Evolutionary conservation across 129 eudicot genomes (phyloP).

Genomic region (Scalesia atractyloides): DNA sequence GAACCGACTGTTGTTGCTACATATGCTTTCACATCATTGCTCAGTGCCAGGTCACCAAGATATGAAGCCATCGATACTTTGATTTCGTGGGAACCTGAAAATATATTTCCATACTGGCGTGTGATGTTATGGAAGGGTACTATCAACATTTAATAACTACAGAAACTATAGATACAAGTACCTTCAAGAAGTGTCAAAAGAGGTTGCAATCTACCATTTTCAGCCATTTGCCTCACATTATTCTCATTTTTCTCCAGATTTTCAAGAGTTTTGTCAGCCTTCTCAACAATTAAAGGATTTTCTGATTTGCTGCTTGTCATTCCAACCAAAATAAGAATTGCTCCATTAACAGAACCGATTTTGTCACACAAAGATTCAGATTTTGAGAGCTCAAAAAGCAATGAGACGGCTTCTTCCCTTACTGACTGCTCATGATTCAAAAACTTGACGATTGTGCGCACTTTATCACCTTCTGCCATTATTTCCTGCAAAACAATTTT

Average conservation of each 20-base stretch:
- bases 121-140: background rate
- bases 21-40: slow-evolving; percentile 77
- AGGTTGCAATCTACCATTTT: slow-evolving; percentile 87
- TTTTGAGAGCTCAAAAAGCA: slow-evolving; percentile 87
- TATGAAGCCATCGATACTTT: slow-evolving; percentile 84
- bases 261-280: slow-evolving; percentile 73
- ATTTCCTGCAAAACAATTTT: slow-evolving; percentile 60
- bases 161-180: slow-evolving; percentile 14
- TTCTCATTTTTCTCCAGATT: slow-evolving; percentile 79
- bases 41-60: slow-evolving; percentile 84
- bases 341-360: slow-evolving; percentile 85
- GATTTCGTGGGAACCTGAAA: slow-evolving; percentile 76
- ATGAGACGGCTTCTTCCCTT: slow-evolving; percentile 85
- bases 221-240: slow-evolving; percentile 94
- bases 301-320: slow-evolving; percentile 96
- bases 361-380: slow-evolving; percentile 72
- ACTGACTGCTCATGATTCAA: slow-evolving; percentile 74
- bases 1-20: slow-evolving; percentile 83
- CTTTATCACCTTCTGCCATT: slow-evolving; percentile 91
- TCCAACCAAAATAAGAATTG: slow-evolving; percentile 79
- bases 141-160: background rate
- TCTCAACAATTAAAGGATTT: slow-evolving; percentile 69
- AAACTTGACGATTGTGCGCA: slow-evolving; percentile 84
- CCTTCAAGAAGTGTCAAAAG: slow-evolving; percentile 85
- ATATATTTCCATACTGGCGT: slow-evolving; percentile 1